Evolutionary conservation across 2,329 filamentous ascomycete genomes (phyloP).

Genomic region (Aspergillus ochraceoroseus): DNA sequence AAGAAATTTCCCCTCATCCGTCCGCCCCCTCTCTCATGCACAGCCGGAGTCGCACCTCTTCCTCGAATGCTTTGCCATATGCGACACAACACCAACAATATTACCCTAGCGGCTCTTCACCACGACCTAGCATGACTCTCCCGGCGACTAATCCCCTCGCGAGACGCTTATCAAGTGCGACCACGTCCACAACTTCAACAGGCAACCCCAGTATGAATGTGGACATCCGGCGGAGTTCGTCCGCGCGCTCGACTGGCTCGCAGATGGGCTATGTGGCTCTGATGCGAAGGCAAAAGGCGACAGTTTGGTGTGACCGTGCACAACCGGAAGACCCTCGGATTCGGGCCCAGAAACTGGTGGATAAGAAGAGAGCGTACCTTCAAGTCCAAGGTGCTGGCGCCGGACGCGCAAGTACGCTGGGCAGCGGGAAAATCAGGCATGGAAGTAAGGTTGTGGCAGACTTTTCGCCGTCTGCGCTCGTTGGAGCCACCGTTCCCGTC

Average conservation of each 20-base stretch:
- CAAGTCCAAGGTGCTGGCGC: slow-evolving; percentile 64
- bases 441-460: slow-evolving; percentile 75
- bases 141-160: slow-evolving; percentile 23
- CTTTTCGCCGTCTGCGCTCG: slow-evolving; percentile 70
- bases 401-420: slow-evolving; percentile 59
- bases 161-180: slow-evolving; percentile 39
- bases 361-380: slow-evolving; percentile 77
- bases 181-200: slow-evolving; percentile 40
- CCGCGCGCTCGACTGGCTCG: slow-evolving; percentile 64
- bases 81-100: slow-evolving; percentile 23
- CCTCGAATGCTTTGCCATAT: slow-evolving; percentile 33
- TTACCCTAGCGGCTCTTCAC: slow-evolving; percentile 25
- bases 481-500: slow-evolving; percentile 79
- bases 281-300: slow-evolving; percentile 95
- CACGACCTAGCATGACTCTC: slow-evolving; percentile 27
- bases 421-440: slow-evolving; percentile 77
- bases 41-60: slow-evolving; percentile 41
- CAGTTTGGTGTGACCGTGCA: slow-evolving; percentile 93
- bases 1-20: slow-evolving; percentile 27
- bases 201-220: slow-evolving; percentile 26
- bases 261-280: slow-evolving; percentile 85
- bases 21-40: slow-evolving; percentile 27
- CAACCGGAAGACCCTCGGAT: slow-evolving; percentile 87
- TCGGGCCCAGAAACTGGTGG: slow-evolving; percentile 74
- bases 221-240: slow-evolving; percentile 65